Evolutionary conservation across 768 basidiomycete genomes (phyloP), one percentile per base, ranked within the genome.

Genomic region (Phanerodontia chrysosporium): DNA sequence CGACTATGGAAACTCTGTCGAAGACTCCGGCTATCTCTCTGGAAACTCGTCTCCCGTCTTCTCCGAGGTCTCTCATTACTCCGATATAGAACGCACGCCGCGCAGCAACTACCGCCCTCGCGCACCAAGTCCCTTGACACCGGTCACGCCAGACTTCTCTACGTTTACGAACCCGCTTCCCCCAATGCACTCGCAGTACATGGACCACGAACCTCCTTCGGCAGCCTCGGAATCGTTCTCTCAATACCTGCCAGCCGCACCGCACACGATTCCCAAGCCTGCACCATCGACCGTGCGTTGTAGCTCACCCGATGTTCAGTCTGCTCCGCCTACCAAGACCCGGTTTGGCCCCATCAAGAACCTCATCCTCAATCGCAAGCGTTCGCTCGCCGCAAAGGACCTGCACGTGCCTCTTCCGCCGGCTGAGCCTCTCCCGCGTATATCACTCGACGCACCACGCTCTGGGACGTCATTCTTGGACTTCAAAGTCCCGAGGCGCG

Each of bases 41-140:
- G 52, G 24, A 12, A 9, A n/a, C 8, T 53, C 52, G 9, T 53
- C 52, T 21, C 52, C 52, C 22, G 52, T 36, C 21, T 39, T 53
- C 18, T 53, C 39, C 13, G 32, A 39, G 22, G 3, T 32, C 3
- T 53, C 32, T 9, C 25, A 25, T 22, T 16, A 35, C 52, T 32
- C 30, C 16, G 52, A 53, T 27, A 36, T 39, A 6, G 52, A 53
- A 53, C 32, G 52, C 13, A 53, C 52, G 6, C 52, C 52, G 52
- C 52, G 52, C 35, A 32, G 52, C 21, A 14, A 42, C 39, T 18
- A 32, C 28, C 52, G 52, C 12, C 52, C 52, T 42, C 52, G 52
- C n/a, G 52, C 52, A 22, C 52, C 52, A 24, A 53, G 52, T n/a
- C 52, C 52, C 5, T 25, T 53, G 13, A 53, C 52, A 8, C 52